Percentiles rank a stretch among this genome's conserved stretches.
Conservation (phyloP, 495 filamentous ascomycete species). For the Achaetomiella virescens region DNA sequence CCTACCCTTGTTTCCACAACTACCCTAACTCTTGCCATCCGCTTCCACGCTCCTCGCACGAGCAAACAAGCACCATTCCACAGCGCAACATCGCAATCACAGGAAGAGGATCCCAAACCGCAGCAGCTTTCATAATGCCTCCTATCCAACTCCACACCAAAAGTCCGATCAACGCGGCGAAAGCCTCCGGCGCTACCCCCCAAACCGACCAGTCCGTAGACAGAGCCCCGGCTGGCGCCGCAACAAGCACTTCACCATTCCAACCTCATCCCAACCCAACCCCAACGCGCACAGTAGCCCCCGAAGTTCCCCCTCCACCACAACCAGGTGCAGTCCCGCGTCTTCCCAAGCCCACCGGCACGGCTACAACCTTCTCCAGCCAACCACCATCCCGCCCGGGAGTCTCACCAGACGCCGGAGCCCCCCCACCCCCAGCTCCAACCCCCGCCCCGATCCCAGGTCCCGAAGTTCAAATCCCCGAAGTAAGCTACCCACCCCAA, state of each 20-base stretch:
- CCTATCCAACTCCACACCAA: constrained; percentile 55
- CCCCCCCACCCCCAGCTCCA: constrained; percentile 5
- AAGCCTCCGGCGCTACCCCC: constrained; percentile 44
- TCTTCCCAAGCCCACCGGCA: constrained; percentile 15
- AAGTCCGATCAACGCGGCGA: constrained; percentile 52
- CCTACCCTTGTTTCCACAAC: too few species aligned
- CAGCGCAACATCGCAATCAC: neutral
- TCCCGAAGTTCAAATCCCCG: constrained; percentile 32
- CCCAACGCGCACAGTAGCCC: constrained; percentile 24
- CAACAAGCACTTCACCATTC: constrained; percentile 31
- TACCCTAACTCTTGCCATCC: too few species aligned
- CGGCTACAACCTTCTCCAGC: neutral
- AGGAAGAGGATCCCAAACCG: too few species aligned
- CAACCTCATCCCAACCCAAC: constrained; percentile 23
- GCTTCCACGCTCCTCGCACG: neutral
- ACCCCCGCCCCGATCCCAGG: constrained; percentile 49
- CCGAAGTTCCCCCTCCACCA: constrained; percentile 46
- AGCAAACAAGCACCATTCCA: neutral
- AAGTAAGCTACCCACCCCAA: constrained; percentile 36
- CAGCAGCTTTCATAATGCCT: constrained; percentile 38
- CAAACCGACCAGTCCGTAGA: constrained; percentile 36
- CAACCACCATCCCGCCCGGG: neutral
- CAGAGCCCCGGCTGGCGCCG: constrained; percentile 36
- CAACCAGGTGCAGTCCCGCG: constrained; percentile 48
- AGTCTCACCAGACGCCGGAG: neutral